These are phyloP conservation scores for Trichomonascaceae sp. DNA, from an alignment of 1,139 yeast genomes.

Conservation along the genomic window DNA sequence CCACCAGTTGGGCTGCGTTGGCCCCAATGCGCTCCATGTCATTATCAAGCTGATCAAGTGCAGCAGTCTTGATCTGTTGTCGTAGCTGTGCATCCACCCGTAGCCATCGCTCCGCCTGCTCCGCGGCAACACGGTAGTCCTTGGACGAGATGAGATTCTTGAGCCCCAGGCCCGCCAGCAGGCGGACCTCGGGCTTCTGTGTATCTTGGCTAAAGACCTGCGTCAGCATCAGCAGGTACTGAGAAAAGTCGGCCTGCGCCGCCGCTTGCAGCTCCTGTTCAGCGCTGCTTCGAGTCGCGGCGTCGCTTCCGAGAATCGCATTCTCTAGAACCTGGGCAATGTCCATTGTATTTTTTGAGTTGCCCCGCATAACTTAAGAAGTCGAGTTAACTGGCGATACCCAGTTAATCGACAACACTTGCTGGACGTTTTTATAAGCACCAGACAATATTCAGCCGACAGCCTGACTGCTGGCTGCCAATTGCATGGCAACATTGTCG, in stretches of 20 bases:
- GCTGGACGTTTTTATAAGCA: no score
- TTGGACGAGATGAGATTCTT: slow-evolving; percentile 84
- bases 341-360: no score
- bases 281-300: slow-evolving; percentile 61
- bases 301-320: slow-evolving; percentile 38
- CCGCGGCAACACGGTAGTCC: slow-evolving; percentile 20
- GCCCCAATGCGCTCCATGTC: slow-evolving; percentile 71
- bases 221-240: slow-evolving; percentile 56
- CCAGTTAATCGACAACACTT: no score
- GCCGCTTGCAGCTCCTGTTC: slow-evolving; percentile 65
- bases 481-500: no score
- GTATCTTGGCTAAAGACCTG: slow-evolving; percentile 57
- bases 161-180: slow-evolving; percentile 79
- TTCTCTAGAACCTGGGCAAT: slow-evolving; percentile 64
- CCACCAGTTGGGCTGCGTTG: slow-evolving; percentile 86
- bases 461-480: no score
- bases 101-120: slow-evolving; percentile 40
- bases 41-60: slow-evolving; percentile 52
- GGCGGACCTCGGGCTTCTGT: slow-evolving; percentile 69
- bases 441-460: no score
- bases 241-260: slow-evolving; percentile 63
- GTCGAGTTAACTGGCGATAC: no score
- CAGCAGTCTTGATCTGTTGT: slow-evolving; percentile 44
- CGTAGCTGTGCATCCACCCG: slow-evolving; percentile 42
- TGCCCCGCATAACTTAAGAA: no score